Evolutionary conservation across 768 basidiomycete species (phyloP).

Genomic region (Trametopsis cervina): DNA sequence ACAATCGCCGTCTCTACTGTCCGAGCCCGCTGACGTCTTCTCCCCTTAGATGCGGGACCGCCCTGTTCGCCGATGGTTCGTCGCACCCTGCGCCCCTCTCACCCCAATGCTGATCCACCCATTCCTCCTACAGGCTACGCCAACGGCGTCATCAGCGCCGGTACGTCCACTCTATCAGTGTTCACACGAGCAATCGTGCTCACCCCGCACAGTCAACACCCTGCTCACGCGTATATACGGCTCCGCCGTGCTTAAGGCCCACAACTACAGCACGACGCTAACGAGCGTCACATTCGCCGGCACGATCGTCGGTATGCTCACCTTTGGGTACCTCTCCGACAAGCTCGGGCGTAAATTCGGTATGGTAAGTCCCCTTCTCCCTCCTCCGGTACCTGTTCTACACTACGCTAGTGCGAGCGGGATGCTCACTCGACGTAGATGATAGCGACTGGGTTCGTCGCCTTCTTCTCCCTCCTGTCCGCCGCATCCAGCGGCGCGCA

Average conservation of each 20-base stretch:
- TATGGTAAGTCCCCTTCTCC: slow-evolving; percentile 49
- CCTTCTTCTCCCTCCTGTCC: slow-evolving; percentile 75
- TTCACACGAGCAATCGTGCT: neutral
- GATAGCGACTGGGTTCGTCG: slow-evolving; percentile 76
- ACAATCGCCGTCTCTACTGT: no score
- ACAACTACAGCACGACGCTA: slow-evolving; percentile 59
- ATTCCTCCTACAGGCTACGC: slow-evolving; percentile 52
- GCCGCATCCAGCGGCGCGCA: slow-evolving; percentile 79
- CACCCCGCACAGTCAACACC: slow-evolving; percentile 51
- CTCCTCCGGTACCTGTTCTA: no score
- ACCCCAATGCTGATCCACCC: neutral
- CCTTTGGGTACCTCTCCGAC: slow-evolving; percentile 79
- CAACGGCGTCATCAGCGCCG: slow-evolving; percentile 71
- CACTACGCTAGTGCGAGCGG: neutral
- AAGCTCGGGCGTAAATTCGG: slow-evolving; percentile 82
- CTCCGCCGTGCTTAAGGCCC: slow-evolving; percentile 29
- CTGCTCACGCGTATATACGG: slow-evolving; percentile 69
- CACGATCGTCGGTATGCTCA: slow-evolving; percentile 76
- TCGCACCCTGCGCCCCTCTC: neutral
- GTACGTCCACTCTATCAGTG: slow-evolving; percentile 40
- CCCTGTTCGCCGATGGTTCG: slow-evolving; percentile 79
- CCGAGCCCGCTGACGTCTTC: neutral
- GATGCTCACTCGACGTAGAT: slow-evolving; percentile 41
- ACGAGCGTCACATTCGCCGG: slow-evolving; percentile 77
- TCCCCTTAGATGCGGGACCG: slow-evolving; percentile 69